Conservation (phyloP, 2,329 filamentous ascomycete species). For the Lachnellula occidentalis region DNA sequence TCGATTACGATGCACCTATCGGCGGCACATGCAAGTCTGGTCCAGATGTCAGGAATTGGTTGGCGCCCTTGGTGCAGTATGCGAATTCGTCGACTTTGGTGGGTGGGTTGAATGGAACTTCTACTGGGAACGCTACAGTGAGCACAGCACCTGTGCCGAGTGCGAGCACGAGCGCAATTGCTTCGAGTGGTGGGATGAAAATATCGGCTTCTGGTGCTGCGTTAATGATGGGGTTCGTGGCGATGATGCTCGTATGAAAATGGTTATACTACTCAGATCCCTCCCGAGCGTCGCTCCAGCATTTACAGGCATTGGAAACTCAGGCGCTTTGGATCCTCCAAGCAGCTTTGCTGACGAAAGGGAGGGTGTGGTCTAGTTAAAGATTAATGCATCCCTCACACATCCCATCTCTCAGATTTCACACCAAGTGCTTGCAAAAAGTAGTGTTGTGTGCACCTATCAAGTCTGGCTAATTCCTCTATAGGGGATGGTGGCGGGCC, state of each 20-base stretch:
- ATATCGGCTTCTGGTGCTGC: neutral
- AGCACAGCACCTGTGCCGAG: neutral
- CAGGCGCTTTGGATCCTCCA: no score
- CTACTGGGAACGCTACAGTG: neutral
- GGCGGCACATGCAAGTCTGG: neutral
- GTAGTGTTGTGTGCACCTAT: no score
- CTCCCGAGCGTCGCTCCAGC: neutral
- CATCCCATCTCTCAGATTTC: no score
- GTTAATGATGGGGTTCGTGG: neutral
- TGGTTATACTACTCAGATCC: neutral
- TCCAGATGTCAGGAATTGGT: constrained; percentile 4
- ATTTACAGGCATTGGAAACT: no score
- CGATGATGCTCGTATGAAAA: neutral
- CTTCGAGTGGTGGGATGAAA: neutral
- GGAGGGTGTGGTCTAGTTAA: no score
- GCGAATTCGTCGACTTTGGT: neutral
- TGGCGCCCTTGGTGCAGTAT: constrained; percentile 6
- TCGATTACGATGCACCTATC: constrained; percentile 45
- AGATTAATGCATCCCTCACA: no score
- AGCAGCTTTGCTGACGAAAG: no score
- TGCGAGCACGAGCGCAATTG: neutral
- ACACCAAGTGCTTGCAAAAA: no score
- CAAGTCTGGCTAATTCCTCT: no score
- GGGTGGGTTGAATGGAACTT: neutral
- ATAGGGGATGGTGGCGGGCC: no score